Conservation (phyloP, 768 basidiomycete species). For the Antrodiella citrinella region DNA sequence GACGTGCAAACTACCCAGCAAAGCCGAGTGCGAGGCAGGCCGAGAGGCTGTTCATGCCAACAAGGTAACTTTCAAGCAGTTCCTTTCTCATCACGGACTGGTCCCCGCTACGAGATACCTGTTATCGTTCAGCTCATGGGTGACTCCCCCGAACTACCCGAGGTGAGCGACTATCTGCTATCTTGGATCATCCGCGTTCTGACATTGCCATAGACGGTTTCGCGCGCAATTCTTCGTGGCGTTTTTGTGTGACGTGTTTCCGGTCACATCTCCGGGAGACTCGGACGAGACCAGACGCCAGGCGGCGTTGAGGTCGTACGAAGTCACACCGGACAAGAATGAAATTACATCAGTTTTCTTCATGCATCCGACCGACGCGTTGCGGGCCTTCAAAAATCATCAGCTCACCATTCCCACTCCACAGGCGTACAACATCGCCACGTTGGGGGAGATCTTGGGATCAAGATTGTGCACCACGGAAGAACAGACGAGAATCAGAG, state of each 20-base stretch:
- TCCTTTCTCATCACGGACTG: slow-evolving; percentile 40
- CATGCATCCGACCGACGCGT: slow-evolving; percentile 44
- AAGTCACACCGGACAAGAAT: slow-evolving; percentile 63
- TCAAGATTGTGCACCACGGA: slow-evolving; percentile 30
- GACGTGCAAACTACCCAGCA: slow-evolving; percentile 11
- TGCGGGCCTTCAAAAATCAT: slow-evolving; percentile 41
- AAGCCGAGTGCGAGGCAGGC: slow-evolving; percentile 40
- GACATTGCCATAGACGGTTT: slow-evolving; percentile 71
- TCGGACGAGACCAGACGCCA: slow-evolving; percentile 50
- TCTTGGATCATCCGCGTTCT: too few species aligned
- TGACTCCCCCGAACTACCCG: slow-evolving; percentile 50
- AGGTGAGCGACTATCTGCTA: too few species aligned
- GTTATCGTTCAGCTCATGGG: slow-evolving; percentile 69
- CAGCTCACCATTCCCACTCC: slow-evolving; percentile 63
- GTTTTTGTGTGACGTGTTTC: slow-evolving; percentile 41
- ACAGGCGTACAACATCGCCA: slow-evolving; percentile 62
- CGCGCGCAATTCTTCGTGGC: slow-evolving; percentile 62
- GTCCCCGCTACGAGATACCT: slow-evolving; percentile 37
- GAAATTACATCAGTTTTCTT: slow-evolving; percentile 61
- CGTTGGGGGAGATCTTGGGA: slow-evolving; percentile 44
- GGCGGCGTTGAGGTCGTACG: too few species aligned
- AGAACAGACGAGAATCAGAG: slow-evolving; percentile 36
- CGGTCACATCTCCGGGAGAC: slow-evolving; percentile 42
- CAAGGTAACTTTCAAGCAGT: slow-evolving; percentile 40
- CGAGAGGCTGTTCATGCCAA: slow-evolving; percentile 50